phyloP scores from a whole-genome alignment of 2,329 filamentous ascomycete species.

The Orbilia quercus region DNA sequence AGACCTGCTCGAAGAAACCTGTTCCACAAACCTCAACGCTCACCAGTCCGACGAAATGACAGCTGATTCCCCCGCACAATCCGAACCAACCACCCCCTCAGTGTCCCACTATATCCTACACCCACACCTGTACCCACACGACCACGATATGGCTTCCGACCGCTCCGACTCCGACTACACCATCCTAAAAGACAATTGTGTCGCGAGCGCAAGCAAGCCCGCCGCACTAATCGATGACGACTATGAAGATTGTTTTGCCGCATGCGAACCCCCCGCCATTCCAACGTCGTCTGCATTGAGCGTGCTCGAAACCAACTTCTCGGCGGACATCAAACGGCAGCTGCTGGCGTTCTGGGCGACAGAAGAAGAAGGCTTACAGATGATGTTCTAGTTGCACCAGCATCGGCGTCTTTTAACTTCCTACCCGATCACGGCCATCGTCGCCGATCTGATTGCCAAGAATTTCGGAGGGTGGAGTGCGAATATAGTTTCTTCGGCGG shows the following conservation, averaged over 20 bases:
- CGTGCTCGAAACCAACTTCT: not conserved
- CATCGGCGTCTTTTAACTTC: constrained; percentile 7
- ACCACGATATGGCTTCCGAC: constrained; percentile 38
- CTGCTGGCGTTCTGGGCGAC: constrained; percentile 7
- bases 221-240: not conserved
- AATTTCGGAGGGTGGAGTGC: constrained; percentile 17
- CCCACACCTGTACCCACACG: too few relatives aligned
- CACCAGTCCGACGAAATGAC: constrained; percentile 16
- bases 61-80: constrained; percentile 18
- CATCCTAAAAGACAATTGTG: constrained; percentile 27
- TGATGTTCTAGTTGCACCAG: constrained; percentile 48
- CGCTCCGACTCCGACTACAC: constrained; percentile 14
- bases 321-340: not conserved
- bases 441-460: constrained; percentile 16
- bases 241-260: constrained; percentile 28
- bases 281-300: constrained; percentile 3
- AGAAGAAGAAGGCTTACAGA: constrained; percentile 42
- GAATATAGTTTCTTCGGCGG: too few relatives aligned
- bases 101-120: not conserved
- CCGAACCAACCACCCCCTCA: not conserved
- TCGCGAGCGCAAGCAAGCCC: not conserved
- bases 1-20: constrained; percentile 37
- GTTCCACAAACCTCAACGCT: not conserved
- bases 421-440: not conserved
- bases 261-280: not conserved